Evolutionary conservation across 345 rosid species (phyloP), one percentile per base, ranked within the genome.

Genomic region (Brassica cretica): DNA sequence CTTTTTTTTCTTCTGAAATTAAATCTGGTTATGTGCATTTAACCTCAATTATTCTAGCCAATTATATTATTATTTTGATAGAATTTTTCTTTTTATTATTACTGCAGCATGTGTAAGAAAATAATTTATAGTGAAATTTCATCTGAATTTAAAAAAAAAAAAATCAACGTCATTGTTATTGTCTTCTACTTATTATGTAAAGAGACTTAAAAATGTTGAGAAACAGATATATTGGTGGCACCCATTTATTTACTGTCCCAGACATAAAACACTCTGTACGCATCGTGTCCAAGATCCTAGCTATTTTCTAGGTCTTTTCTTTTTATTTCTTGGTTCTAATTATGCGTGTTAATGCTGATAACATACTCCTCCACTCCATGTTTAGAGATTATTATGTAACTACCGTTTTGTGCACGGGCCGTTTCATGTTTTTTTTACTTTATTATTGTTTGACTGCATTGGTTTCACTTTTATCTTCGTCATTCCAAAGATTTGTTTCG

Each of bases 201-300:
- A 33, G 19, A 59, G 62, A 44, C 51, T 66, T 71, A 25, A n/a
- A 78, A 71, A 19, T 64, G 27, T 39, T 29, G 16, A 71, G 19
- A 71, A 55, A 65, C 68, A 27, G 35, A 56, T 78, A 19, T 16
- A 35, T 27, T 2, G 35, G 15, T 2, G 8, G 30, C 30, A 27
- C 30, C 30, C 72, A 41, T 41, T 41, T 41, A 29, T 65, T 78
- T 78, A 78, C 61, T 78, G 33, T 10, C 60, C 60, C 62, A 65
- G 66, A 39, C 67, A 64, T 1, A 65, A 29, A 56, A 56, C 53
- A 19, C 59, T 53, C 5, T 66, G 61, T 25, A 67, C 24, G 59
- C 64, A 72, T 67, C 46, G 71, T 79, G 66, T 73, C 59, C 64
- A 37, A 53, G 46, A 51, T 68, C 78, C 35, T 78, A 21, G 24